Conservation (phyloP, 164 flowering plant genomes). For the Chimonanthus praecox region DNA sequence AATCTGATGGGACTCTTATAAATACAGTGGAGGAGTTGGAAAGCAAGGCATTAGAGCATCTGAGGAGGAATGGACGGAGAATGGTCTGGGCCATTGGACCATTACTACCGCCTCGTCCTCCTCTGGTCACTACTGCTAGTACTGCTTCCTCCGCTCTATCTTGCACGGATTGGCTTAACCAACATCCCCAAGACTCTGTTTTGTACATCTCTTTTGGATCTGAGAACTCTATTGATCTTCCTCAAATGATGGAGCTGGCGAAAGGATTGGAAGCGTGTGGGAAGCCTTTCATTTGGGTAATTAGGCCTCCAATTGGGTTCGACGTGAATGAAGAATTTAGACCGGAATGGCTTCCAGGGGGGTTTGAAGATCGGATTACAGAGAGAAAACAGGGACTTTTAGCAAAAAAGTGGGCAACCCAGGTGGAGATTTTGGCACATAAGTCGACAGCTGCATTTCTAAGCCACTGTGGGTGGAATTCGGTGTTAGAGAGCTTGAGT, state of each 20-base stretch:
- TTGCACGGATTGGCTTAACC: constrained; percentile 12
- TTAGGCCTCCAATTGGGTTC: constrained; percentile 6
- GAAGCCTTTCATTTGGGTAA: constrained; percentile 11
- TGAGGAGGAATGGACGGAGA: constrained; percentile 18
- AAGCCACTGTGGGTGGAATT: constrained; percentile 22
- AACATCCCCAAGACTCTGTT: not conserved
- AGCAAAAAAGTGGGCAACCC: constrained; percentile 25
- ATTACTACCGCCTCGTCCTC: not conserved
- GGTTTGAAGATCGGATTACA: constrained; percentile 16
- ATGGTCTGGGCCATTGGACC: constrained; percentile 33
- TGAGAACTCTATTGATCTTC: not conserved
- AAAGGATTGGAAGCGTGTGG: constrained; percentile 9
- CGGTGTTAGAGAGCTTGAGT: constrained; percentile 15
- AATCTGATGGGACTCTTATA: constrained; percentile 27
- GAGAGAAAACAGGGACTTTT: constrained; percentile 18
- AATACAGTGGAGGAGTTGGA: constrained; percentile 55
- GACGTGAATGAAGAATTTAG: constrained; percentile 5
- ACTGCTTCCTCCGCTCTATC: not conserved
- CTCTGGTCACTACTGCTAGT: not conserved
- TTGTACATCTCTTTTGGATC: constrained; percentile 15
- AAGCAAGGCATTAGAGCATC: constrained; percentile 26
- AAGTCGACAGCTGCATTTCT: constrained; percentile 11
- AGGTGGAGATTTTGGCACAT: constrained; percentile 11
- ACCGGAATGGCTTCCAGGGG: constrained; percentile 32
- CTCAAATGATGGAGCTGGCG: constrained; percentile 11